Percentiles rank a stretch among this genome's conserved stretches.
These are phyloP conservation scores for Rhazya stricta DNA, from an alignment of 257 asterid genomes.

Conservation along the genomic window DNA sequence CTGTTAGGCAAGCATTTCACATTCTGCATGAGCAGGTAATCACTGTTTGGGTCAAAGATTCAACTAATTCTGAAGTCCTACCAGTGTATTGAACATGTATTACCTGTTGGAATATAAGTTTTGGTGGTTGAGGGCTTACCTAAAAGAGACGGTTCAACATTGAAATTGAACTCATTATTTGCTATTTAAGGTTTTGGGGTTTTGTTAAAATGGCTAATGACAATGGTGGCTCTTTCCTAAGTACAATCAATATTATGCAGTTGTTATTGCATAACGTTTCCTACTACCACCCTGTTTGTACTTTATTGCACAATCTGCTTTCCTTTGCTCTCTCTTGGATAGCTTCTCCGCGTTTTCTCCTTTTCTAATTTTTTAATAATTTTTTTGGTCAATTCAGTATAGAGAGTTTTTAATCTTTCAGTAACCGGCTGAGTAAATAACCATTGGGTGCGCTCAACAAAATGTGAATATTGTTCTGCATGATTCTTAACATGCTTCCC, in stretches of 20 bases:
- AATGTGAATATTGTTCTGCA: background rate
- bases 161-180: background rate
- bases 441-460: background rate
- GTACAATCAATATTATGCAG: background rate
- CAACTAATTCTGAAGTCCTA: background rate
- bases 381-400: too few relatives aligned
- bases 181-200: background rate
- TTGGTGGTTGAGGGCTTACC: background rate
- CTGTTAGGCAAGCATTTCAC: slow-evolving; percentile 88
- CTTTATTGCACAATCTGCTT: background rate
- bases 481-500: background rate
- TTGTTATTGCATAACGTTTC: background rate
- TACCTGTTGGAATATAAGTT: background rate
- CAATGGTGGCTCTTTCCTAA: background rate
- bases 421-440: too few relatives aligned
- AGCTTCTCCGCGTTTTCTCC: background rate
- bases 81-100: background rate
- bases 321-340: background rate
- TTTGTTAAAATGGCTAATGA: background rate
- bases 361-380: background rate
- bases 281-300: background rate
- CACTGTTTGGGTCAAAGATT: background rate
- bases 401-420: too few relatives aligned
- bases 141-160: background rate
- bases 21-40: slow-evolving; percentile 91